Percentiles rank a stretch among this genome's conserved stretches.
Evolutionary conservation across 2,329 filamentous ascomycete species (phyloP).

Genomic region (Penicillium concentricum): DNA sequence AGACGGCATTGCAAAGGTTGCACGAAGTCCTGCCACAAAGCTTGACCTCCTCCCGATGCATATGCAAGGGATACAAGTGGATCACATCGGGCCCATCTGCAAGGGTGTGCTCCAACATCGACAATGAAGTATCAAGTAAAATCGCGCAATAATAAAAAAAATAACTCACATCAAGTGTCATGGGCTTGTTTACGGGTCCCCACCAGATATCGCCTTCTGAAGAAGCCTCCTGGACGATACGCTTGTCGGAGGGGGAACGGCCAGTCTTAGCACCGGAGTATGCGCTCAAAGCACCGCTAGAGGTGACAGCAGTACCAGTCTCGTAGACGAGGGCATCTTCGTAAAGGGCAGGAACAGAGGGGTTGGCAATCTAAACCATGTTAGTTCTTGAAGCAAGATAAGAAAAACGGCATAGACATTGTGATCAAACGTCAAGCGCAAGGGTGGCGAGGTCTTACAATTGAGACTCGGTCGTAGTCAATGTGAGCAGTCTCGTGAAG

Average conservation of each 20-base stretch:
- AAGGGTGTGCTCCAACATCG: conserved; percentile 15
- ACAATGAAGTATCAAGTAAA: conserved; percentile 18
- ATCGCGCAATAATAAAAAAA: conserved; percentile 9
- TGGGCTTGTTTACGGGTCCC: conserved; percentile 99
- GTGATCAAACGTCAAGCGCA: conserved; percentile 7
- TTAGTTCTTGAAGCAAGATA: conserved; percentile 8
- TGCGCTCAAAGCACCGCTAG: conserved; percentile 88
- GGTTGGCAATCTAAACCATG: conserved; percentile 69
- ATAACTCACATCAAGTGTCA: conserved; percentile 83
- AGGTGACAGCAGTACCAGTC: conserved; percentile 95
- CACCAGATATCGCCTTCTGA: conserved; percentile 97
- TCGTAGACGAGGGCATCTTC: conserved; percentile 99
- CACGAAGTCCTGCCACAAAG: conserved; percentile 22
- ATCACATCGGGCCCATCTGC: conserved; percentile 19
- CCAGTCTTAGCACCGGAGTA: conserved; percentile 99
- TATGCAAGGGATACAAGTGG: conserved; percentile 28
- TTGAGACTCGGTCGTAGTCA: conserved; percentile 97
- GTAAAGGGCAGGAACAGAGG: conserved; percentile 91
- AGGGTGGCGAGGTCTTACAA: conserved; percentile 60
- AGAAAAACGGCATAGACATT: conserved; percentile 2
- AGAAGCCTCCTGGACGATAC: conserved; percentile 85
- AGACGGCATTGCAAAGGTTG: conserved; percentile 2
- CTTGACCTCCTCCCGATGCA: conserved; percentile 21
- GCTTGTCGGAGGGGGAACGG: conserved; percentile 94
- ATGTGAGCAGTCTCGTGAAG: conserved; percentile 98